Percentiles rank a stretch among this genome's conserved stretches.
These are phyloP conservation scores for Batkoa obscura DNA, from an alignment of 371 early-diverging fungal genomes.

Conservation along the genomic window DNA sequence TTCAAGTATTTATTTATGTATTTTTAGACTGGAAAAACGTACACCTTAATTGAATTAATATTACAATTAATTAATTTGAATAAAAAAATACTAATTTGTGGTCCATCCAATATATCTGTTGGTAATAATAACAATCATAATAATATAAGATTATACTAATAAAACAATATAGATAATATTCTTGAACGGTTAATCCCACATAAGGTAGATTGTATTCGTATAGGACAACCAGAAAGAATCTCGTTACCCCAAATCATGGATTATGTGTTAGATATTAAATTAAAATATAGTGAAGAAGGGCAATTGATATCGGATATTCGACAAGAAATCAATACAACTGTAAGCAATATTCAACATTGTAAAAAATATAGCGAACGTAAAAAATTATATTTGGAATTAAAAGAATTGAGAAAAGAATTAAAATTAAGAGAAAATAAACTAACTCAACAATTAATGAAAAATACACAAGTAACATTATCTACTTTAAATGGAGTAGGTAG, in stretches of 20 bases:
- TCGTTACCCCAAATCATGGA: slow-evolving; percentile 39
- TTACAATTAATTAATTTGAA: slow-evolving; percentile 46
- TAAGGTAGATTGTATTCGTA: slow-evolving; percentile 44
- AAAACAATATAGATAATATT: no score
- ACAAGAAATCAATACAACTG: slow-evolving; percentile 50
- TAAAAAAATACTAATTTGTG: slow-evolving; percentile 72
- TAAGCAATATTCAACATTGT: slow-evolving; percentile 34
- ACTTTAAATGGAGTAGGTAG: slow-evolving; percentile 42
- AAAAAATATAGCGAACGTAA: slow-evolving; percentile 44
- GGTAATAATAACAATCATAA: no score
- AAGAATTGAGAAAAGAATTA: slow-evolving; percentile 51
- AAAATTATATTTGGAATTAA: slow-evolving; percentile 39
- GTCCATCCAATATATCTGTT: slow-evolving; percentile 84
- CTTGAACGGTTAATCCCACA: slow-evolving; percentile 50
- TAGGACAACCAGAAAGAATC: slow-evolving; percentile 77
- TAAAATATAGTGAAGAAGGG: slow-evolving; percentile 54
- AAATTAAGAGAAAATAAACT: slow-evolving; percentile 48
- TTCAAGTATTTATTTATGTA: no score
- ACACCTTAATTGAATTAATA: slow-evolving; percentile 74
- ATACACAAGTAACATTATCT: slow-evolving; percentile 37
- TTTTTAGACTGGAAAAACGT: slow-evolving; percentile 95
- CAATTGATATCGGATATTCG: slow-evolving; percentile 56
- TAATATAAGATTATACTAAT: no score
- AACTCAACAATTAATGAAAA: slow-evolving; percentile 31
- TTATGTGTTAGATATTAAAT: slow-evolving; percentile 46